Conservation (phyloP, 306 rosid genomes). For the Fragaria iinumae region DNA sequence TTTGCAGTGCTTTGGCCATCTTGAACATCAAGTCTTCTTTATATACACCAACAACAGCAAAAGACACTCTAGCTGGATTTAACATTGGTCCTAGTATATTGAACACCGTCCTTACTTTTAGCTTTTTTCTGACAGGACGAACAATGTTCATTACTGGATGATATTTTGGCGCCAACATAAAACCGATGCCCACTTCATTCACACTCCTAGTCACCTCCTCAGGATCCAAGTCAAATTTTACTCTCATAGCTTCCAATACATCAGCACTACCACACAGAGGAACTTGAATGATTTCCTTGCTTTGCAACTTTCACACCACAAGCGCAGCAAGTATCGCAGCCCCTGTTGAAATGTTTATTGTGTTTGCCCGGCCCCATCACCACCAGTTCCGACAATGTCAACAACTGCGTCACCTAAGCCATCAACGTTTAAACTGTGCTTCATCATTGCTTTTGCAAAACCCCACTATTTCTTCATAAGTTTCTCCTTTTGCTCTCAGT, state of each 20-base stretch:
- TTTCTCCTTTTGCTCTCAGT: constrained; percentile 87
- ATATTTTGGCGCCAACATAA: constrained; percentile 84
- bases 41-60: constrained; percentile 90
- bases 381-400: constrained; percentile 95
- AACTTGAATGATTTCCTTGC: constrained; percentile 94
- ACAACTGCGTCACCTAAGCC: constrained; percentile 66
- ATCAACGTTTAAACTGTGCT: constrained; percentile 61
- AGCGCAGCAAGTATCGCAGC: constrained; percentile 86
- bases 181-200: constrained; percentile 77
- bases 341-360: constrained; percentile 88
- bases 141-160: constrained; percentile 92
- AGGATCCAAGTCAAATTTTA: constrained; percentile 66
- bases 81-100: constrained; percentile 90
- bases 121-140: constrained; percentile 70
- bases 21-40: constrained; percentile 72
- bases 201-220: constrained; percentile 72
- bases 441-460: constrained; percentile 52
- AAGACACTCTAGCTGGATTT: constrained; percentile 86
- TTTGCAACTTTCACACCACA: constrained; percentile 93
- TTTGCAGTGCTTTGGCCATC: constrained; percentile 80
- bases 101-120: constrained; percentile 76
- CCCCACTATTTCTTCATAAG: constrained; percentile 50
- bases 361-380: constrained; percentile 74
- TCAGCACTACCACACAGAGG: constrained; percentile 98
- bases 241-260: constrained; percentile 74